Base-by-base conservation (phyloP, 1,284 basidiomycete species). In the Leccinum cinnamomeum region DNA sequence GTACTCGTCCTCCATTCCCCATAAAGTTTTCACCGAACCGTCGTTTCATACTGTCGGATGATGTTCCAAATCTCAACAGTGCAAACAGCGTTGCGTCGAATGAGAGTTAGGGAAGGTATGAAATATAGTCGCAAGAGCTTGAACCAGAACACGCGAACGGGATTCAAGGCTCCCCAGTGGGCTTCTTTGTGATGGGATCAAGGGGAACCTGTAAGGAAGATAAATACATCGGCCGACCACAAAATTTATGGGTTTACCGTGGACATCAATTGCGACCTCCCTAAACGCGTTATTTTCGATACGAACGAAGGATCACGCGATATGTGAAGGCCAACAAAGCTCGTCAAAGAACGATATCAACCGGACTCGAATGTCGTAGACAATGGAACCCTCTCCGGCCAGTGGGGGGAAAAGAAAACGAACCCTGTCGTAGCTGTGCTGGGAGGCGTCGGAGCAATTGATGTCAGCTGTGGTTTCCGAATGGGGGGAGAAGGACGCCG, bases 1-100 rank as follows among this genome's bases (percentile, higher is more conserved):
- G 77, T 85, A 56, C 80, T 79, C 59, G 88, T 84, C 76, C 92
- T 91, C 97, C 97, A 98, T 79, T 99, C 96, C 56, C 96, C 97
- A 71, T 99, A 98, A 30, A 99, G 79, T 44, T 84, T 84, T 86
- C 94, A 98, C 3, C 97, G 91, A 53, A 85, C 80, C 7, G 89
- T 86, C 61, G 89, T 90, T 55, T 92, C 88, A 73, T 92, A 92
- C 64, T 86, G 84, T 48, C 85, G 81, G 56, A 99, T 83, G 53
- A 98, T 84, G 64, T 87, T 86, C 94, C 95, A 97, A 3, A 97
- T 81, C 65, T 97, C 94, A 58, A 91, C 88, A 16, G 91, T 90
- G 72, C 90, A 92, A 7, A 95, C 88, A 7, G 92, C 92, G 69
- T 95, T 94, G 37, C 91, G 89, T 48, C 89, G 85, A 58, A 95